phyloP scores from a whole-genome alignment of 2,329 filamentous ascomycete species.

The Xylaria hypoxylon region DNA sequence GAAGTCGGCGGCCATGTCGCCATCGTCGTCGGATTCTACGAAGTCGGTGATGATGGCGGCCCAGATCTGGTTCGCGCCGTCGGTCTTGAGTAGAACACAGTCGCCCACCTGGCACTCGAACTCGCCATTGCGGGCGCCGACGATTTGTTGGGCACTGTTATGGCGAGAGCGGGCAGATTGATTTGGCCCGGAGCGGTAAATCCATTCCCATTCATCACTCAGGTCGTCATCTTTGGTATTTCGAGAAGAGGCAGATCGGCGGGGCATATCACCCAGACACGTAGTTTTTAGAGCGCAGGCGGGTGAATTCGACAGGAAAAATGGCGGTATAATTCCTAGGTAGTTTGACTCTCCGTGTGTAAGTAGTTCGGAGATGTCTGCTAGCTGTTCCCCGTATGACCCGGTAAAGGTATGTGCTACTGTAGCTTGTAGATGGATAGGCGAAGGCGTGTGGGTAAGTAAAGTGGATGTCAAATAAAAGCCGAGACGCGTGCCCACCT shows the following conservation, averaged over 20 bases:
- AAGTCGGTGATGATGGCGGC: conserved; percentile 90
- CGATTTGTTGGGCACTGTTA: conserved; percentile 63
- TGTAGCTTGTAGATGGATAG: background rate
- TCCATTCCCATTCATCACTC: conserved; percentile 82
- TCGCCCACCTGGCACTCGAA: conserved; percentile 88
- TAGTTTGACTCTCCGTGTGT: background rate
- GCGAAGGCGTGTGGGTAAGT: background rate
- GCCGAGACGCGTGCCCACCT: conserved; percentile 26
- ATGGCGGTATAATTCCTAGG: background rate
- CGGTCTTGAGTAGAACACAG: conserved; percentile 85
- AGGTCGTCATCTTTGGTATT: conserved; percentile 86
- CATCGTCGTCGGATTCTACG: conserved; percentile 76
- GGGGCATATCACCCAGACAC: conserved; percentile 35
- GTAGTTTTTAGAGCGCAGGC: background rate
- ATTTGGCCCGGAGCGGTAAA: conserved; percentile 64
- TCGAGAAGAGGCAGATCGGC: conserved; percentile 63
- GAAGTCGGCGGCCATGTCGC: conserved; percentile 85
- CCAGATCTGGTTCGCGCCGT: conserved; percentile 89
- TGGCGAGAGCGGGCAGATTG: conserved; percentile 31
- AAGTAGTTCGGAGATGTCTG: background rate
- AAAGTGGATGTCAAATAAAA: background rate
- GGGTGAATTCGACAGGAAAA: background rate
- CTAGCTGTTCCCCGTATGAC: background rate
- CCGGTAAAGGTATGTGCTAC: background rate
- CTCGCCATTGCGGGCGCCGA: conserved; percentile 83